Conservation (phyloP, 2,329 filamentous ascomycete genomes). For the Talaromyces funiculosus region DNA sequence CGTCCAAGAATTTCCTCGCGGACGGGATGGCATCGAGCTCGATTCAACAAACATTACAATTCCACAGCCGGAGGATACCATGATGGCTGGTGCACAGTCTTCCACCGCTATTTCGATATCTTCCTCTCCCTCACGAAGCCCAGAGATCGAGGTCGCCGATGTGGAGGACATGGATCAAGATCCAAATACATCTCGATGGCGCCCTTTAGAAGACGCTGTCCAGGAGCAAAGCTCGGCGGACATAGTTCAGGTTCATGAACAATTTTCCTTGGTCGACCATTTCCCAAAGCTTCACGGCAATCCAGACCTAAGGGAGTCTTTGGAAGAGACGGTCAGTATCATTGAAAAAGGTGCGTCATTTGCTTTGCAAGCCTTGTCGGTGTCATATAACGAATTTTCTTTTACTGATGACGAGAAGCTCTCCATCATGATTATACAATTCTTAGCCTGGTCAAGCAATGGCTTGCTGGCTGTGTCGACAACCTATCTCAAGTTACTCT, state of each 20-base stretch:
- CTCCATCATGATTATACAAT: conserved; percentile 25
- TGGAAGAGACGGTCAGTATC: conserved; percentile 27
- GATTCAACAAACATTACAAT: conserved; percentile 13
- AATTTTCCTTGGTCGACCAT: conserved; percentile 26
- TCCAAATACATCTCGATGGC: conserved; percentile 41
- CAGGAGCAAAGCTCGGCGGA: conserved; percentile 25
- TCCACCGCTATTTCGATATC: conserved; percentile 35
- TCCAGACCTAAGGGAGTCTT: conserved; percentile 26
- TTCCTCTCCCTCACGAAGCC: conserved; percentile 41
- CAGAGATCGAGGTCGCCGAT: conserved; percentile 46
- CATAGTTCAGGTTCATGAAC: conserved; percentile 32
- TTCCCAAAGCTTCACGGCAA: conserved; percentile 33
- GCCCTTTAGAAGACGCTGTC: conserved; percentile 30
- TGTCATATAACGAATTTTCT: neutral
- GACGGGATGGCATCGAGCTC: conserved; percentile 13
- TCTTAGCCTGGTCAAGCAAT: conserved; percentile 35
- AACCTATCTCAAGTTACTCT: conserved; percentile 30
- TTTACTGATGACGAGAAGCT: conserved; percentile 19
- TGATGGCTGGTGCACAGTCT: conserved; percentile 19
- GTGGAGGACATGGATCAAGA: conserved; percentile 47
- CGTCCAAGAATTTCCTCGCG: conserved; percentile 13
- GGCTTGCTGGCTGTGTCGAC: conserved; percentile 36
- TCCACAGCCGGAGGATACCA: conserved; percentile 12
- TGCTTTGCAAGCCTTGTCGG: neutral
- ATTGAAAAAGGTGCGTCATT: conserved; percentile 33